phyloP scores from a whole-genome alignment of 2,329 filamentous ascomycete species.

The Stemphylium lycopersici region DNA sequence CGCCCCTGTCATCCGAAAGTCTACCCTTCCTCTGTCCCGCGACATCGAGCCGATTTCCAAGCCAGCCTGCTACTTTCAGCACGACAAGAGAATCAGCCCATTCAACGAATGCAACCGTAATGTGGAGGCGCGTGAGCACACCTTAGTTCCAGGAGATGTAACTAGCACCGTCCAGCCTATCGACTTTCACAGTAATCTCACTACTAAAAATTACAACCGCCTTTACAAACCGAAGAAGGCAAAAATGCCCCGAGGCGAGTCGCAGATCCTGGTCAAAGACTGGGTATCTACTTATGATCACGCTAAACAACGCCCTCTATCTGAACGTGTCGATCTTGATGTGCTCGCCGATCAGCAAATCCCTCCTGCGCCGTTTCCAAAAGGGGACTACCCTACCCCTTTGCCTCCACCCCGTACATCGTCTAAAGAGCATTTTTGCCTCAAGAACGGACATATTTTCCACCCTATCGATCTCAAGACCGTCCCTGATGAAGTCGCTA shows the following conservation, averaged over 20 bases:
- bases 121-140: slow-evolving; percentile 6
- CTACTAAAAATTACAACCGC: not conserved
- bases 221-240: slow-evolving; percentile 12
- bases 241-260: slow-evolving; percentile 19
- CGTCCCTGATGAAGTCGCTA: slow-evolving; percentile 19
- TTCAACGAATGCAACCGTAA: slow-evolving; percentile 6
- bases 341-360: slow-evolving; percentile 28
- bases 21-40: not conserved
- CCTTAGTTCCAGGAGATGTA: not conserved
- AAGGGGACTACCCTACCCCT: slow-evolving; percentile 7
- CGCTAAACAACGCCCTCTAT: slow-evolving; percentile 24
- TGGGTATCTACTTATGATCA: slow-evolving; percentile 26
- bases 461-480: slow-evolving; percentile 21
- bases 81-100: slow-evolving; percentile 2
- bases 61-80: slow-evolving; percentile 2
- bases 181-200: not conserved
- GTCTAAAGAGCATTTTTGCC: slow-evolving; percentile 27
- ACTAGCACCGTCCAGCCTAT: slow-evolving; percentile 6
- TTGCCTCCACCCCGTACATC: not conserved
- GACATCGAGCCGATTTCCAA: not conserved
- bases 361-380: slow-evolving; percentile 28
- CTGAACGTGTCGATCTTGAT: slow-evolving; percentile 23
- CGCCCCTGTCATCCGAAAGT: not conserved
- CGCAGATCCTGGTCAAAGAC: slow-evolving; percentile 17
- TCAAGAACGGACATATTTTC: slow-evolving; percentile 31